Percentiles rank a stretch among this genome's conserved stretches.
Conservation (phyloP, 768 basidiomycete genomes). For the Suillus bovinus region DNA sequence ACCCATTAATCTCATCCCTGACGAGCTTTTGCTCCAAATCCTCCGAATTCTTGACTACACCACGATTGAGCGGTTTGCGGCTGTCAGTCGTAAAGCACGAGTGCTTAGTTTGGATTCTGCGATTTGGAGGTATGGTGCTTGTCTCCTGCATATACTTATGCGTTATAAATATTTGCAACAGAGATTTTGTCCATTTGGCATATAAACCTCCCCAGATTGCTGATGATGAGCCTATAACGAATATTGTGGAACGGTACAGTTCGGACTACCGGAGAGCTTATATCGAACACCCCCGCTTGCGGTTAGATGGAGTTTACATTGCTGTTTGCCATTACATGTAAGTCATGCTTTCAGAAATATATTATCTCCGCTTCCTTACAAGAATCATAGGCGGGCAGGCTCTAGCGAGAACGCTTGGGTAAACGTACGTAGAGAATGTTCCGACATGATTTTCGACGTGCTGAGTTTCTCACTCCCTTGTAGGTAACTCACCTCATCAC, state of each 20-base stretch:
- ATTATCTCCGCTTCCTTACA: slow-evolving; percentile 10
- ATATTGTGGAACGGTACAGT: slow-evolving; percentile 51
- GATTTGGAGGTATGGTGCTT: slow-evolving; percentile 68
- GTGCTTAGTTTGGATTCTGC: slow-evolving; percentile 65
- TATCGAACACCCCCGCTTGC: slow-evolving; percentile 82
- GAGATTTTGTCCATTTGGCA: slow-evolving; percentile 60
- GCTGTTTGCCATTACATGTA: slow-evolving; percentile 89
- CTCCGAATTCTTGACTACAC: slow-evolving; percentile 66
- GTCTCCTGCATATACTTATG: not conserved
- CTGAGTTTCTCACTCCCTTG: slow-evolving; percentile 11
- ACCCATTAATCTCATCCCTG: slow-evolving; percentile 62
- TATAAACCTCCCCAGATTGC: slow-evolving; percentile 80
- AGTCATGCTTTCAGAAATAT: slow-evolving; percentile 25
- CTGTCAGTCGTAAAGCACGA: slow-evolving; percentile 72
- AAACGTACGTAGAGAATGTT: slow-evolving; percentile 51
- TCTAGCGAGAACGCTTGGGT: slow-evolving; percentile 87
- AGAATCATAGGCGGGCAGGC: slow-evolving; percentile 59
- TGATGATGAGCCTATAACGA: slow-evolving; percentile 46
- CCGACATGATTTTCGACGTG: not conserved
- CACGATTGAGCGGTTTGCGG: slow-evolving; percentile 76
- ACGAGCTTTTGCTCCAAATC: slow-evolving; percentile 72
- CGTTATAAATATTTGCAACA: slow-evolving; percentile 27
- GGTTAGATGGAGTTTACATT: slow-evolving; percentile 89
- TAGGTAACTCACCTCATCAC: slow-evolving; percentile 86
- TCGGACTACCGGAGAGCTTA: slow-evolving; percentile 74